These are phyloP conservation scores for Eremomyces bilateralis DNA, from an alignment of 495 filamentous ascomycete species.

Conservation along the genomic window DNA sequence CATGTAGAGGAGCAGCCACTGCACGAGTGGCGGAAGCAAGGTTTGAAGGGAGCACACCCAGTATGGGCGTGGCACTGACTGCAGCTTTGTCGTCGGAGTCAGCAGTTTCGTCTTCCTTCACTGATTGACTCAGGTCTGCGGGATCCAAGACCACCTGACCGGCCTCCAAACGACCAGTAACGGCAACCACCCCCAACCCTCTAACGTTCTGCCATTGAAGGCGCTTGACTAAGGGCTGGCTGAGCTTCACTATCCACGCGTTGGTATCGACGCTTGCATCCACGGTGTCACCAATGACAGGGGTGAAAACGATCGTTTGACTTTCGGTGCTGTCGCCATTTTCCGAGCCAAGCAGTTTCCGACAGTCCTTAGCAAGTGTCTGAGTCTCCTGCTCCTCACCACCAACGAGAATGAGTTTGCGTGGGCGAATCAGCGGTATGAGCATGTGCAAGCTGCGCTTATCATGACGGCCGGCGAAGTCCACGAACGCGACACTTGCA, in stretches of 20 bases:
- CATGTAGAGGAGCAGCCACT: constrained; percentile 73
- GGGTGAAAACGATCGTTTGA: constrained; percentile 52
- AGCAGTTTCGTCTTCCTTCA: constrained; percentile 18
- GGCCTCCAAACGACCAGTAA: constrained; percentile 40
- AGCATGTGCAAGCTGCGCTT: constrained; percentile 83
- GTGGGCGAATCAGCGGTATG: constrained; percentile 79
- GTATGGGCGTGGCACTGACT: constrained; percentile 30
- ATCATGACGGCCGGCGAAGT: constrained; percentile 83
- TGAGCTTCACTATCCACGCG: constrained; percentile 84
- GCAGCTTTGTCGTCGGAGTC: constrained; percentile 28
- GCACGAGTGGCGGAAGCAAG: constrained; percentile 56
- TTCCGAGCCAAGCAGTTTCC: constrained; percentile 41
- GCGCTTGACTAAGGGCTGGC: constrained; percentile 55
- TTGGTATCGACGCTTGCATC: constrained; percentile 95
- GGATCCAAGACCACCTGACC: constrained; percentile 3
- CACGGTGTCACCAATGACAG: constrained; percentile 41
- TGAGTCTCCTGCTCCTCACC: constrained; percentile 59
- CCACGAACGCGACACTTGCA: constrained; percentile 62
- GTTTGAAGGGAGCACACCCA: constrained; percentile 59
- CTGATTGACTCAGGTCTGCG: constrained; percentile 12
- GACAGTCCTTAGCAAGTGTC: constrained; percentile 57
- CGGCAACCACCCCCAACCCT: constrained; percentile 68
- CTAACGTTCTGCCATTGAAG: constrained; percentile 89
- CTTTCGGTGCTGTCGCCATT: constrained; percentile 18
- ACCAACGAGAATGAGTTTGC: constrained; percentile 75